A percentile compares a stretch with the other conserved stretches of the same genome.
These are phyloP conservation scores for Chaetomium fimeti DNA, from an alignment of 495 filamentous ascomycete species.

Conservation along the genomic window DNA sequence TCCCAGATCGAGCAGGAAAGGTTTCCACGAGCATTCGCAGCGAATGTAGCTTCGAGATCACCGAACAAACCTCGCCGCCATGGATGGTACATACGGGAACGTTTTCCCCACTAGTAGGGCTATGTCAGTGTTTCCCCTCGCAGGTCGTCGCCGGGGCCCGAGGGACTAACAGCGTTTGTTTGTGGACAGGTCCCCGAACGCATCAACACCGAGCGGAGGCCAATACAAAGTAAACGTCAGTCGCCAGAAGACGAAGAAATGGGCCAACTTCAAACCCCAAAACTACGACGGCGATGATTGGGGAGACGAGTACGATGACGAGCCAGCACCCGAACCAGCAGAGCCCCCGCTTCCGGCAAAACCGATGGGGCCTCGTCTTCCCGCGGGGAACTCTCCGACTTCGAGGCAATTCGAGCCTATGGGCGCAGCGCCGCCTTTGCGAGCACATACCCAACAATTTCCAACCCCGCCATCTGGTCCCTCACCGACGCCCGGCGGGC, in stretches of 20 bases:
- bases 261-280: conserved; percentile 84
- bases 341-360: conserved; percentile 42
- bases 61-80: conserved; percentile 20
- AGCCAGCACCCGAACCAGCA: conserved; percentile 46
- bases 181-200: conserved; percentile 34
- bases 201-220: conserved; percentile 28
- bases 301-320: conserved; percentile 79
- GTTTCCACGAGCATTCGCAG: neutral
- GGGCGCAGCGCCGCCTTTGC: conserved; percentile 22
- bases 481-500: conserved; percentile 6
- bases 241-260: conserved; percentile 88
- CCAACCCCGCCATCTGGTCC: conserved; percentile 9
- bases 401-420: conserved; percentile 19
- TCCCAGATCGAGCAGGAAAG: neutral
- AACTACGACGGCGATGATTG: conserved; percentile 94
- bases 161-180: neutral
- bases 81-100: conserved; percentile 40
- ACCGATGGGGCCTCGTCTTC: conserved; percentile 30
- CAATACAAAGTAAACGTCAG: conserved; percentile 73
- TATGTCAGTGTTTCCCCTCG: conserved; percentile 22
- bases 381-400: conserved; percentile 20
- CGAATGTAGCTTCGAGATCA: conserved; percentile 12
- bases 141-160: neutral
- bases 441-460: conserved; percentile 25
- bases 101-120: conserved; percentile 29